Evolutionary conservation across 2,329 filamentous ascomycete species (phyloP), one percentile per base, ranked within the genome.

Genomic region (Ambrosiella xylebori): DNA sequence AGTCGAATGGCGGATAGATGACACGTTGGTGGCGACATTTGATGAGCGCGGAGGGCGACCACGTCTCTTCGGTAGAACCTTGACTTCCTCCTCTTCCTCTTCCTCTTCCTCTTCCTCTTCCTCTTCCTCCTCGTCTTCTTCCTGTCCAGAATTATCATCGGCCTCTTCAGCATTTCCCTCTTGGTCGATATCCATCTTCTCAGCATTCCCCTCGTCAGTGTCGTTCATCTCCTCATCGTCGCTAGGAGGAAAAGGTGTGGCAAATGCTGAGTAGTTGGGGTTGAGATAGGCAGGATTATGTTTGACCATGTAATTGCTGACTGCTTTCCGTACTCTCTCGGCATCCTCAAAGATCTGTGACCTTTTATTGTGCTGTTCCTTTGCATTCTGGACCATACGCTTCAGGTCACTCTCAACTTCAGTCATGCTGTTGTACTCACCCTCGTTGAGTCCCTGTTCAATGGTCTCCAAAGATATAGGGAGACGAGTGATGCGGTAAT

Each of bases 281-380:
- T 76, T 74, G 62, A 81, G 79, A 68, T 95, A 95, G 13, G 86
- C 87, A 12, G 89, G 88, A 65, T 95, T 95, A 64, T 84, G 78
- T 68, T 86, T 86, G 58, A 83, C 84, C 88, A 95, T 95, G 68
- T 82, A 88, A 65, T 90, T 91, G 68, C 86, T 90, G 45, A 91
- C 76, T 2, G 88, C 84, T 71, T 95, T 95, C 52, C 89, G 79
- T 51, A 95, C 79, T 54, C 88, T 81, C 69, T 95, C 89, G 7
- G 89, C 88, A 71, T 95, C 88, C 49, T 88, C 84, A 66, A 85
- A 91, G 41, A 85, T 76, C 59, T 81, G 72, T 0, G 86, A 88
- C 49, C 77, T 78, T 64, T 84, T 84, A 61, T 83, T 76, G 65
- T 91, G 91, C 71, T 81, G 93, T 57, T 88, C 82, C 69, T 95